Conservation (phyloP, 441 rosid genomes). For the Biscutella laevigata region DNA sequence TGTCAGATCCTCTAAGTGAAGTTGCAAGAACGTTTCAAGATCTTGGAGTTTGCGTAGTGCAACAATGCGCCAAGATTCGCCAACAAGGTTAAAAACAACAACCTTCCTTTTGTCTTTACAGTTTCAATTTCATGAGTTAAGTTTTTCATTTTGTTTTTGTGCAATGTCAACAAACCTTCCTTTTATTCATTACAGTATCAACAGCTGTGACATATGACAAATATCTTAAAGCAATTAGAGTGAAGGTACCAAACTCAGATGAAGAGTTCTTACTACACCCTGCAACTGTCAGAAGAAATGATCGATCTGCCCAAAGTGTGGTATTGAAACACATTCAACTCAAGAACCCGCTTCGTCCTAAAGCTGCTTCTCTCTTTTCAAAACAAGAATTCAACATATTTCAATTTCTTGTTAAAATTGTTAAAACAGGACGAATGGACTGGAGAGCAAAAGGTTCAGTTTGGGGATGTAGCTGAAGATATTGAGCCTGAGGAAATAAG, state of each 20-base stretch:
- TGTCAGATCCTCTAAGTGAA: constrained; percentile 81
- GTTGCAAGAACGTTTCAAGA: constrained; percentile 76
- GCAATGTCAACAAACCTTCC: too few relatives aligned
- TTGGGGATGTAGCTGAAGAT: constrained; percentile 67
- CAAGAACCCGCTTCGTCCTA: neutral
- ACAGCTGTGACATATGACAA: constrained; percentile 84
- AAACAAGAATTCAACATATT: neutral
- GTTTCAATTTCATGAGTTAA: neutral
- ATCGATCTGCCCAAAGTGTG: constrained; percentile 89
- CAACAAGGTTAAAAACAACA: constrained; percentile 59
- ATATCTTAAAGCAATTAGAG: constrained; percentile 65
- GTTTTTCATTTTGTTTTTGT: too few relatives aligned
- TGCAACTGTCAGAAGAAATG: constrained; percentile 87
- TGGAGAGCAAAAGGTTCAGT: constrained; percentile 77
- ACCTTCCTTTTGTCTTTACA: neutral
- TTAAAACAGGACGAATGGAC: constrained; percentile 98
- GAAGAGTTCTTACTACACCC: constrained; percentile 91
- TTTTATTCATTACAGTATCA: constrained; percentile 41
- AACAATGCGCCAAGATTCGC: constrained; percentile 94
- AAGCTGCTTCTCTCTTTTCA: neutral
- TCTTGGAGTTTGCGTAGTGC: constrained; percentile 87
- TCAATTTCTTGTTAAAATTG: neutral
- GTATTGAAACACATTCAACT: constrained; percentile 29
- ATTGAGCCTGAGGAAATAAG: constrained; percentile 84
- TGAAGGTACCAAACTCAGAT: constrained; percentile 82